phyloP scores from a whole-genome alignment of 2,329 filamentous ascomycete genomes.

The Tolypocladium amazonense region DNA sequence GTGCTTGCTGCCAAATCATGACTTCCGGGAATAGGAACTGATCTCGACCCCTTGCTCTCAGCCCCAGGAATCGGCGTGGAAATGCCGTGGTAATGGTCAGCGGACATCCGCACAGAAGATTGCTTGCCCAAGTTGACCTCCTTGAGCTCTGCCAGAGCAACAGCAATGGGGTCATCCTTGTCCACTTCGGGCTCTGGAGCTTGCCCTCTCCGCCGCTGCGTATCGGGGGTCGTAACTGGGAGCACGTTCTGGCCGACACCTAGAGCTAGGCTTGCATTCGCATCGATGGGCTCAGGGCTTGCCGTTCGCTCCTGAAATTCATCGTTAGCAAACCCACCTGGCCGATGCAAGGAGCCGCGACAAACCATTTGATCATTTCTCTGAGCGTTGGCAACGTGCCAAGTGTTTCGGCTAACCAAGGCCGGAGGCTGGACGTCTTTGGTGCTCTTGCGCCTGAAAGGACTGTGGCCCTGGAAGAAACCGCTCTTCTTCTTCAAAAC shows the following conservation, averaged over 20 bases:
- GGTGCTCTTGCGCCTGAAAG: constrained; percentile 86
- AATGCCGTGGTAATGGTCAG: constrained; percentile 91
- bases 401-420: constrained; percentile 44
- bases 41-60: constrained; percentile 28
- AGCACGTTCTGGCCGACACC: constrained; percentile 97
- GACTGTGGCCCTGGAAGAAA: constrained; percentile 88
- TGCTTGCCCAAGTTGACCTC: constrained; percentile 69
- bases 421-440: constrained; percentile 46
- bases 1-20: constrained; percentile 41
- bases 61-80: constrained; percentile 61
- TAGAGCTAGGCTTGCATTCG: constrained; percentile 82
- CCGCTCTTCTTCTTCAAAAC: constrained; percentile 64
- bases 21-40: constrained; percentile 47
- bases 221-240: constrained; percentile 73
- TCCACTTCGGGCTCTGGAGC: constrained; percentile 33
- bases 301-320: constrained; percentile 28
- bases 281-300: constrained; percentile 82
- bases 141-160: constrained; percentile 86
- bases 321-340: not conserved
- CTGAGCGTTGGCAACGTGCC: constrained; percentile 32
- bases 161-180: constrained; percentile 77
- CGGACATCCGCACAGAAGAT: constrained; percentile 74
- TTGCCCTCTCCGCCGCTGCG: constrained; percentile 24
- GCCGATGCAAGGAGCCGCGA: not conserved
- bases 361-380: constrained; percentile 3